Base-by-base conservation (phyloP, 768 basidiomycete species). In the Leucocoprinus sp. region DNA sequence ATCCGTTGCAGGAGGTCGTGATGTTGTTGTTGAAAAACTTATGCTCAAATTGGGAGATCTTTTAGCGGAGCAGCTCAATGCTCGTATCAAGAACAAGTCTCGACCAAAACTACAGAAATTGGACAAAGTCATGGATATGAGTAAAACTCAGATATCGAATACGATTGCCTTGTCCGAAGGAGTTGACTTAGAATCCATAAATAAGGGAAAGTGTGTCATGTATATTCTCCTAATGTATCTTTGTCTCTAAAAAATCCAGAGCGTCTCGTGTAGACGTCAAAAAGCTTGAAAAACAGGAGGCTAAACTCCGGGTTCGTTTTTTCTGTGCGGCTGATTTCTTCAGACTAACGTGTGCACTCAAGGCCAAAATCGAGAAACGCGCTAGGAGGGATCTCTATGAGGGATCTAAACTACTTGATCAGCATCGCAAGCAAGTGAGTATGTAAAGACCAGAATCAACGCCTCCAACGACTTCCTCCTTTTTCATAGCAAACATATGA, bases 301-400 rank as follows among this genome's bases (percentile, higher is more conserved):
- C 92, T 1, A 99, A 99, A 62, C 79, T 98, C 55, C 84, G 82
- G 71, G 88, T 84, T 58, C 47, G 44, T 26, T 11, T 15, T 12
- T 23, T 35, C 35, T 35, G 61, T 37, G 33, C 9, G 49, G 22
- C 26, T 17, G 27, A 41, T 8, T 19, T 9, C 18, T 28, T 41
- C 7, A 31, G 15, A 5, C n/a, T 50, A 34, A 38, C 17, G 31
- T 49, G 15, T 53, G 39, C 40, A 38, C 23, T 19, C 18, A 45
- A 89, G 86, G 92, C 92, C 22, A 99, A 99, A 65, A 93, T 97
- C 53, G 93, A 97, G 66, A 99, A 98, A 65, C 78, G 96, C n/a
- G 71, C 90, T 2, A 76, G 82, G 45, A 70, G 87, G 54, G 88
- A 91, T 66, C 72, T 96, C 28, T 99, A 96, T 60, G 95, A 98